Base-by-base conservation (phyloP, 2,329 filamentous ascomycete genomes). In the Fusarium buharicum region DNA sequence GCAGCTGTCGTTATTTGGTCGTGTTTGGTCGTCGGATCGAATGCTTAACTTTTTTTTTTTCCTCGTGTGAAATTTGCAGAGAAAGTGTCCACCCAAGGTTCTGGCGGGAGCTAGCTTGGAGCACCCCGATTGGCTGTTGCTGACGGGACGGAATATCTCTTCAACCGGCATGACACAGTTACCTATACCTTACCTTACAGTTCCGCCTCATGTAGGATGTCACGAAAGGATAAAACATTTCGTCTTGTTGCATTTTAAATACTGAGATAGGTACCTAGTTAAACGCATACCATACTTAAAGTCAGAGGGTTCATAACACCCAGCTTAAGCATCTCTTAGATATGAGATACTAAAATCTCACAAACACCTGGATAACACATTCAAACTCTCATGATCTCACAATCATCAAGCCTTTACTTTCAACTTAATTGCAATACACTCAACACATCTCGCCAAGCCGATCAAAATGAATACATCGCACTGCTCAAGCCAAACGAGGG, bases 41-140 rank as follows among this genome's bases (percentile, higher is more conserved):
- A 68, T 38, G 40, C 56, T 59, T 40, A 48, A 59, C 50, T 52
- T 59, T 66, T 68, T 71, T 70, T 69, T 71, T 54, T 28, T 13
- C 6, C 12, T 55, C 22, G 62, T 69, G 68, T 72, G 70, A 73
- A 73, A 73, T 70, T 73, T 73, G 72, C 67, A 62, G 52, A 51
- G 44, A 59, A 43, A 59, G 51, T 67, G 51, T 44, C 54, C 57
- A 57, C 62, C 33, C 3, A 54, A 64, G 48, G 51, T 65, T 65
- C 37, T 54, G 61, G 30, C 57, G 54, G 58, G 58, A 68, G 69
- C 63, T 68, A 59, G 50, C 54, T 67, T 62, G 11, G 49, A 39
- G 45, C 50, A 27, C 11, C 44, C 50, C 56, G 57, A 71, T 71
- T 71, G 69, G 67, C 16, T n/a, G 12, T 14, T 27, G 1, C 3